These are phyloP conservation scores for Paxillus ammoniavirescens DNA, from an alignment of 768 basidiomycete genomes.

Conservation along the genomic window DNA sequence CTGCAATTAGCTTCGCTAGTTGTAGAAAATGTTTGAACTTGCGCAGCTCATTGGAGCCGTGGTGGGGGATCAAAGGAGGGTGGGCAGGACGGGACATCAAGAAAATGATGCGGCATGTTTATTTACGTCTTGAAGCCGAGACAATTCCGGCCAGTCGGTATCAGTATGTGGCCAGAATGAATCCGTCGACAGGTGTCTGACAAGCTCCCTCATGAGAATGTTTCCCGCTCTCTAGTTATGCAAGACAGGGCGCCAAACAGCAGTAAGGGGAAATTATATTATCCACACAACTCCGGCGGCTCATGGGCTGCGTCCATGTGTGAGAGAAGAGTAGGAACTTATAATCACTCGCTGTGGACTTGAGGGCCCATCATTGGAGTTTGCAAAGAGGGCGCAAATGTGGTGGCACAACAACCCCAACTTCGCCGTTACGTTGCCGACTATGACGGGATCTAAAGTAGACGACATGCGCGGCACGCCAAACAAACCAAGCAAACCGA, in stretches of 20 bases:
- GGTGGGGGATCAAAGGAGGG: not conserved
- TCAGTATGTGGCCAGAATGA: conserved; percentile 7
- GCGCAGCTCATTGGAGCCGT: not conserved
- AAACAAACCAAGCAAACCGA: conserved; percentile 1
- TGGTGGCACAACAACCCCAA: conserved; percentile 2
- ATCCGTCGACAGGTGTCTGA: conserved; percentile 6
- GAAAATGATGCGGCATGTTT: conserved; percentile 22
- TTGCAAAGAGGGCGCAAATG: conserved; percentile 14
- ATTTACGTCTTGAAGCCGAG: conserved; percentile 24
- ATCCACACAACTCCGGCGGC: conserved; percentile 13
- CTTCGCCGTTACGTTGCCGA: conserved; percentile 3
- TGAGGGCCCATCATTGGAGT: conserved; percentile 4
- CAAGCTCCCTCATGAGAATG: not conserved
- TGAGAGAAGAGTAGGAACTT: conserved; percentile 6
- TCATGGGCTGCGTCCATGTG: conserved; percentile 3
- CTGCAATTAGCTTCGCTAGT: not conserved
- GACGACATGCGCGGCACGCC: not conserved
- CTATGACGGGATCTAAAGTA: conserved; percentile 5
- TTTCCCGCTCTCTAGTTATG: conserved; percentile 10
- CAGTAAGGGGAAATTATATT: conserved; percentile 6
- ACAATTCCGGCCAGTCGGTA: conserved; percentile 9
- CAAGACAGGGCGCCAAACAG: conserved; percentile 6
- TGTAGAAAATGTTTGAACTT: conserved; percentile 3
- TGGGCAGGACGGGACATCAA: conserved; percentile 16
- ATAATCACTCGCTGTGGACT: conserved; percentile 5